Conservation (phyloP, 768 basidiomycete species). For the Multifurca ochricompacta region DNA sequence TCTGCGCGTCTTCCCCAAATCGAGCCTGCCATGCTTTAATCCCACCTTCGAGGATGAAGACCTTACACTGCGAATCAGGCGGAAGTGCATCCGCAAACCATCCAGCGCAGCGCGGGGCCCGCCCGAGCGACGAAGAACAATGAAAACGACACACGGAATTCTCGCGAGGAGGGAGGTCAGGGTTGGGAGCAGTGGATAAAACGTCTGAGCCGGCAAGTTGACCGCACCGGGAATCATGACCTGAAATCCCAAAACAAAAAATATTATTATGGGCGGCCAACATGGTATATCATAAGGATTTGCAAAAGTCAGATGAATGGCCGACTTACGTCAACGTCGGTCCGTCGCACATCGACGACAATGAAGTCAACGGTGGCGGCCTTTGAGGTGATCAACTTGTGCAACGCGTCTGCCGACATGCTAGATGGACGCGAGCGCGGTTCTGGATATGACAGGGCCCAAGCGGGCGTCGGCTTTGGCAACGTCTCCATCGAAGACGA, state of each 20-base stretch:
- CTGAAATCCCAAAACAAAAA: too few relatives aligned
- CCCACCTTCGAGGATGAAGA: conserved; percentile 23
- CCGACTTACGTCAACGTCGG: conserved; percentile 33
- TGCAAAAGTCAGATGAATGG: background rate
- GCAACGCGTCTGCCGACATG: conserved; percentile 23
- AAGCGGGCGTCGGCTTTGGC: conserved; percentile 15
- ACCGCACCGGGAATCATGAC: conserved; percentile 30
- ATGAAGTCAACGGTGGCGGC: conserved; percentile 24
- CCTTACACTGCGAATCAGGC: conserved; percentile 10
- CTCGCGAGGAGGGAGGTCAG: conserved; percentile 27
- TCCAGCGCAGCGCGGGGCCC: conserved; percentile 22
- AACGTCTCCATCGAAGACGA: background rate
- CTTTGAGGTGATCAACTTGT: conserved; percentile 23
- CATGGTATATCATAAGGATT: background rate
- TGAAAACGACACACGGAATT: conserved; percentile 26
- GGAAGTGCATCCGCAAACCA: conserved; percentile 25
- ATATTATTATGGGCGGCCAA: background rate
- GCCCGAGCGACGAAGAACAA: conserved; percentile 22
- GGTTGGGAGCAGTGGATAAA: conserved; percentile 31
- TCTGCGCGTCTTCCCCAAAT: conserved; percentile 18
- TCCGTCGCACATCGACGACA: conserved; percentile 33
- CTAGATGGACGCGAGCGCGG: conserved; percentile 18
- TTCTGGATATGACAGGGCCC: conserved; percentile 20
- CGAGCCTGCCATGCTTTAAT: conserved; percentile 23
- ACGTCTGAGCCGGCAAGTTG: conserved; percentile 40